Base-by-base conservation (phyloP, 345 rosid genomes). In the Aurinia saxatilis region DNA sequence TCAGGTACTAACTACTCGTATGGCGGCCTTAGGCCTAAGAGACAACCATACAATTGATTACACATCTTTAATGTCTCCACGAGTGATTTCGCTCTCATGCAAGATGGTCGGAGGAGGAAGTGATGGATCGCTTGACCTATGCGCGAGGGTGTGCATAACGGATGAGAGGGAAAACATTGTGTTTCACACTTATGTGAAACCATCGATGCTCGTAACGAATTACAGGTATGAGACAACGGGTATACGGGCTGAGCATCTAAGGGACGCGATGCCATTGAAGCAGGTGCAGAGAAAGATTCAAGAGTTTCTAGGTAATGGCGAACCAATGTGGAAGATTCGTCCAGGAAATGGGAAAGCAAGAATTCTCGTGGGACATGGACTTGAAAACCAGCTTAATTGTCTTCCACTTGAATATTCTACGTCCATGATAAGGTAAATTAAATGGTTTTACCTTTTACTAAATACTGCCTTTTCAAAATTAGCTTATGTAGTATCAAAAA, bases 101-200 rank as follows among this genome's bases (percentile, higher is more conserved):
- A 88, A 91, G 65, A 85, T 84, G 88, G 87, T 87, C 10, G 97
- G 95, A 41, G 97, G 93, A 50, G 93, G 93, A 42, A 87, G 84
- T 52, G 95, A 87, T 47, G 90, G 97, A 39, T 81, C 89, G 10
- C 58, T 84, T 5, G 95, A 85, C 36, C 62, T 87, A 42, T 87
- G 93, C 49, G 95, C 81, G 6, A 81, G 87, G 65, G 81, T 87
- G 47, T 87, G 93, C 73, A 47, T 90, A 34, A 75, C 80, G 25
- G 95, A 90, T 50, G 91, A 90, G 31, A 66, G 45, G 31, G 95
- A 91, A 60, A 84, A 84, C 50, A 5, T 54, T n/a, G 67, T 88
- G 14, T 86, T 88, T 81, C 91, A 85, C 27, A n/a, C 83, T 33
- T 86, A 81, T 65, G 81, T 91, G 57, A 85, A 88, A 39, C 95